Evolutionary conservation across 2,329 filamentous ascomycete genomes (phyloP), one percentile per base, ranked within the genome.

Genomic region (Fusarium sp.): DNA sequence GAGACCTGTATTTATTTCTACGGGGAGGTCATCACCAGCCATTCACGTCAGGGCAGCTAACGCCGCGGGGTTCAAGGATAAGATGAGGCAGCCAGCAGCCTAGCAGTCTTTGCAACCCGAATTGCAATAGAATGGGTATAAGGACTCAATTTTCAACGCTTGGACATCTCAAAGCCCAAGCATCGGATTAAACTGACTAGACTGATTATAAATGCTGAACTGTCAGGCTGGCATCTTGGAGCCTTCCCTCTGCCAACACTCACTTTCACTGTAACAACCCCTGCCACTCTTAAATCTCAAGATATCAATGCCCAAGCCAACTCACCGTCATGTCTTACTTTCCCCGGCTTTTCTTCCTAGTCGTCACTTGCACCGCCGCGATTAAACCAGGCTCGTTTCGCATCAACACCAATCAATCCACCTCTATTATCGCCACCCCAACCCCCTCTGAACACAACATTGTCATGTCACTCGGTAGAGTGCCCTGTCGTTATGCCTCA

Each of bases 1-100:
- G 26, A 52, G 59, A 56, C 58, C 54, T 63, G 61, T 75, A 73
- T 75, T 71, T 73, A 69, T 71, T 59, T 17, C 40, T 19, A 34
- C 36, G 24, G 32, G 38, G 53, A 56, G 14, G 53, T 21, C 36
- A 56, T 56, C 38, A 20, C 61, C 61, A 66, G 61, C 63, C 56
- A 60, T 69, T 56, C 53, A 63, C 28, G 15, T 15, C 14, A 52
- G 58, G 30, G 21, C 42, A 44, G 40, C 43, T 51, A 32, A 62
- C 48, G 55, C 47, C 66, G 62, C 56, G 61, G 65, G 61, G 65
- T 42, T 52, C 50, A 56, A 50, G 47, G 55, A 30, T 61, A 34
- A 38, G 57, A 19, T 54, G 55, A 61, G 57, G 57, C 57, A 61
- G 46, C 57, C 56, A 53, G 26, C 39, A 34, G 39, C 42, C 26